Evolutionary conservation across 805 yeast genomes (phyloP), one percentile per base, ranked within the genome.

Genomic region (Metschnikowia cubensis): DNA sequence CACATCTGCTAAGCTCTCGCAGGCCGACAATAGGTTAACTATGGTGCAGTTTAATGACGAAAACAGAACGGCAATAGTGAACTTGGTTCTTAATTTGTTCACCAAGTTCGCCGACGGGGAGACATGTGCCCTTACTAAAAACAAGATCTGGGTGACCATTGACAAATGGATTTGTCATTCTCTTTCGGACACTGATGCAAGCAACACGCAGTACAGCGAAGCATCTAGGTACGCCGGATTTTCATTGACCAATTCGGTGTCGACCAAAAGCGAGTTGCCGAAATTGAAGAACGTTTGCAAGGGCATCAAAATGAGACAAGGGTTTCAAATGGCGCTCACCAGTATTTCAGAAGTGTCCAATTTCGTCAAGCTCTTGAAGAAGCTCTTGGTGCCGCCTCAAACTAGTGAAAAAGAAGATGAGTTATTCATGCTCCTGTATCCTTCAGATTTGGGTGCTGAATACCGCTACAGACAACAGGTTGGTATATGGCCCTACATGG

Each of bases 401-500:
- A 50, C 59, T 10, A 60, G 50, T 17, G 60, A 59, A 18, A 51
- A 56, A 31, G 58, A 67, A 42, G 65, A 34, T n/a, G 25, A 31
- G 2, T 31, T 39, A 4, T 46, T 42, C 35, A 15, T 39, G 4
- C 60, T 83, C 13, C 73, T 81, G 11, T 86, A 75, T 58, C 96
- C 96, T 0, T 58, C 70, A 6, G 80, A 77, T 47, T 63, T 89
- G 25, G 96, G 96, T 0, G 62, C 63, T 2, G 71, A 73, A 0
- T 79, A 82, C 54, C 76, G 96, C 58, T 43, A 52, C 34, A 62
- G 66, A 46, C 78, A 63, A 41, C 62, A 71, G 32, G 64, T 74
- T 15, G 96, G 96, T 2, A 66, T 89, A 5, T 81, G 90, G 81
- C 89, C 94, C 2, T 92, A 91, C 59, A 64, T 87, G 48, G 92